Conservation (phyloP, 371 early-diverging fungal species). For the Parasitella parasitica region DNA sequence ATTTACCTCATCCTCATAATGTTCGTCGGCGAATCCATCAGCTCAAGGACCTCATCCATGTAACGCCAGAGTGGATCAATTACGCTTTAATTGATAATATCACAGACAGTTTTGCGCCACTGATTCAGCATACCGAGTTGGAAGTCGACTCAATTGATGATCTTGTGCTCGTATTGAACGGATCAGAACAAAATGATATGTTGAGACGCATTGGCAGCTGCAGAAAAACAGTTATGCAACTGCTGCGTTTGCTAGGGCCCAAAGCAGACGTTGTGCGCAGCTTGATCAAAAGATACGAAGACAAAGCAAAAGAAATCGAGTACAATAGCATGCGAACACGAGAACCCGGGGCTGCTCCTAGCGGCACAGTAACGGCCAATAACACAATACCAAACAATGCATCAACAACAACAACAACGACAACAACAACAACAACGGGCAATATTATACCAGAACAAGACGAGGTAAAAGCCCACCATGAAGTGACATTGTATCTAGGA, state of each 20-base stretch:
- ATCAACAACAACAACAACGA: neutral
- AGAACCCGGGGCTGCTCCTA: neutral
- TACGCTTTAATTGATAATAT: constrained; percentile 89
- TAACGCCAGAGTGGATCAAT: constrained; percentile 86
- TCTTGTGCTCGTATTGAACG: constrained; percentile 73
- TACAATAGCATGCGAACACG: constrained; percentile 13
- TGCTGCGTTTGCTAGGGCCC: constrained; percentile 72
- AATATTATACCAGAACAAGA: constrained; percentile 6
- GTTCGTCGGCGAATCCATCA: constrained; percentile 64
- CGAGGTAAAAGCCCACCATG: constrained; percentile 45
- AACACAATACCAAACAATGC: neutral
- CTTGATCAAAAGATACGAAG: constrained; percentile 59
- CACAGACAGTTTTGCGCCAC: constrained; percentile 82
- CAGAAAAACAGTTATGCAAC: constrained; percentile 78
- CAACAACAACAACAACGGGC: neutral
- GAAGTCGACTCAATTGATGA: constrained; percentile 94
- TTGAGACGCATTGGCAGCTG: constrained; percentile 82
- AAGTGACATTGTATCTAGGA: constrained; percentile 72
- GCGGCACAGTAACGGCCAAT: neutral
- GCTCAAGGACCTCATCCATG: constrained; percentile 60
- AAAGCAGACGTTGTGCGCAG: constrained; percentile 86
- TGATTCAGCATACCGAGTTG: constrained; percentile 74
- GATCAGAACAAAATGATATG: constrained; percentile 85
- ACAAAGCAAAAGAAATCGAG: constrained; percentile 46
- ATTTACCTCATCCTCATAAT: constrained; percentile 60